Evolutionary conservation across 2,329 filamentous ascomycete genomes (phyloP).

Genomic region (Xylaria polymorpha): DNA sequence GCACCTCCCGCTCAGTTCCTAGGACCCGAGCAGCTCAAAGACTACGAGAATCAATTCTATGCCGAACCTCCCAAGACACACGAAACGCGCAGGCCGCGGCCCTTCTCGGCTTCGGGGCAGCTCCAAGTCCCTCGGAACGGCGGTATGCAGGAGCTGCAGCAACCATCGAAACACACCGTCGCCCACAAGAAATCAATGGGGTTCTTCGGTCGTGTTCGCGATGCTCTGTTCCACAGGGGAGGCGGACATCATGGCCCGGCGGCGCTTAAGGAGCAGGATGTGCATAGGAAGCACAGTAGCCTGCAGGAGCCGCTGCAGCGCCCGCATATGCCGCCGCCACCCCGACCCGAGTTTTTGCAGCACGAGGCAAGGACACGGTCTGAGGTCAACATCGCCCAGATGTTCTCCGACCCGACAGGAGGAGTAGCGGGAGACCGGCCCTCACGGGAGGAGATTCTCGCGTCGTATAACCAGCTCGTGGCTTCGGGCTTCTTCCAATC

Average conservation of each 20-base stretch:
- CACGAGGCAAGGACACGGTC: slow-evolving; percentile 44
- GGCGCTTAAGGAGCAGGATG: slow-evolving; percentile 37
- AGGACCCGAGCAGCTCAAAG: slow-evolving; percentile 50
- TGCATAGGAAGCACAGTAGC: slow-evolving; percentile 48
- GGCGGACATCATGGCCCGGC: slow-evolving; percentile 20
- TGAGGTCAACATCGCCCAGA: slow-evolving; percentile 40
- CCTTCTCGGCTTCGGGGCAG: slow-evolving; percentile 42
- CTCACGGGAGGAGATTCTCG: slow-evolving; percentile 63
- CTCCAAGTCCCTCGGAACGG: slow-evolving; percentile 25
- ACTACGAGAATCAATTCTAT: slow-evolving; percentile 50
- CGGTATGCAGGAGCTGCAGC: slow-evolving; percentile 11
- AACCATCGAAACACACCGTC: slow-evolving; percentile 35
- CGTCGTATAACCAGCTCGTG: slow-evolving; percentile 67
- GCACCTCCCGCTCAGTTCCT: slow-evolving; percentile 77
- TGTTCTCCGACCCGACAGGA: slow-evolving; percentile 36
- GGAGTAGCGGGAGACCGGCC: slow-evolving; percentile 45
- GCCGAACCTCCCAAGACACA: slow-evolving; percentile 6
- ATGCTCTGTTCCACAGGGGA: slow-evolving; percentile 43
- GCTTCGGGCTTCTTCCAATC: slow-evolving; percentile 68
- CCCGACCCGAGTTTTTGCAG: slow-evolving; percentile 38
- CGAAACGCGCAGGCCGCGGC: slow-evolving; percentile 36
- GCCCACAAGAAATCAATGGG: slow-evolving; percentile 47
- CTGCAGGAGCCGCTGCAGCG: slow-evolving; percentile 46
- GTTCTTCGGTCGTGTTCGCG: slow-evolving; percentile 50
- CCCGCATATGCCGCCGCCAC: slow-evolving; percentile 31